Evolutionary conservation across 2,329 filamentous ascomycete species (phyloP), one percentile per base, ranked within the genome.

Genomic region (Zymoseptoria ardabiliae): DNA sequence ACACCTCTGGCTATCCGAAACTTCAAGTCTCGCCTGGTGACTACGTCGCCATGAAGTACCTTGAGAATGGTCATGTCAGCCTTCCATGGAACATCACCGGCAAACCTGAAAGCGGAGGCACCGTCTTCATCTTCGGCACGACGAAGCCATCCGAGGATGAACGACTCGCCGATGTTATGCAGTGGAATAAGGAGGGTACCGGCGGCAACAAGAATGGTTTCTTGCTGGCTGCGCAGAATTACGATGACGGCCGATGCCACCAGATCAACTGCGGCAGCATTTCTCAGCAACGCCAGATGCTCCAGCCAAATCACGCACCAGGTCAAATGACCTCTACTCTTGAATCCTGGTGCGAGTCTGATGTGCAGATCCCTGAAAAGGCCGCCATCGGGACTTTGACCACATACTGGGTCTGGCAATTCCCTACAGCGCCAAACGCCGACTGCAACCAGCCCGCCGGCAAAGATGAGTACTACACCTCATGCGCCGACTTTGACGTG

Each of bases 331-430:
- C 60, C 45, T 67, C 68, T 20, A 70, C 71, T n/a, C 71, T 74
- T 56, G 83, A 87, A 67, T 78, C 92, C 55, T 86, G 82, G 77
- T 97, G 94, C 76, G 92, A 97, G 74, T 86, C 86, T 41, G 86
- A 94, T 70, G 78, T 97, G 53, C 80, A 86, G 69, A 78, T 99
- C 13, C 94, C 94, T 0, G 70, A 78, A 4, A 82, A 88, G 66
- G 77, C 85, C 53, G 74, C 81, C n/a, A 73, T 79, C 9, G 85
- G 85, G 51, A 81, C 81, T 25, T 90, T 92, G 72, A 93, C 91
- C 2, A 76, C 96, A 55, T 96, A 96, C 79, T 97, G 93, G 93
- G 87, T 97, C 52, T 97, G 94, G 94, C 88, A 96, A 74, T 99
- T 91, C 90, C 87, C 88, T 2, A 86, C 84, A 13, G 66, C 63